Evolutionary conservation across 2,329 filamentous ascomycete species (phyloP).

Genomic region (Epichloe amarillans): DNA sequence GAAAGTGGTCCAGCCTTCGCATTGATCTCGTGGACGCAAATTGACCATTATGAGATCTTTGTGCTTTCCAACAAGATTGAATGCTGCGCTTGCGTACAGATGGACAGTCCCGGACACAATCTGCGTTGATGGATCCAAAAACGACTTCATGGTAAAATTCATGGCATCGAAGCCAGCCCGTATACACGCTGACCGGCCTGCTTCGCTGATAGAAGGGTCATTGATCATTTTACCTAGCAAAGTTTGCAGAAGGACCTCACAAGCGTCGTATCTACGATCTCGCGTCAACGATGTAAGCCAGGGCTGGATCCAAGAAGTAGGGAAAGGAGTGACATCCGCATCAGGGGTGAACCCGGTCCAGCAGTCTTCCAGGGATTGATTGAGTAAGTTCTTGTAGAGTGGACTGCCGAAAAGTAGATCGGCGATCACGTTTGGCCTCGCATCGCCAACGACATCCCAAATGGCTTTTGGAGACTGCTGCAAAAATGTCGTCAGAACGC

Average conservation of each 20-base stretch:
- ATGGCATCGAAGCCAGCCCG: slow-evolving; percentile 51
- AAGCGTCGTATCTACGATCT: slow-evolving; percentile 65
- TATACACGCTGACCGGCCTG: slow-evolving; percentile 48
- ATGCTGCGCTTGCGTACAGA: slow-evolving; percentile 49
- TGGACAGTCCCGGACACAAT: slow-evolving; percentile 39
- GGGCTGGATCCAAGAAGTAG: slow-evolving; percentile 65
- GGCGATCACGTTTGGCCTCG: slow-evolving; percentile 67
- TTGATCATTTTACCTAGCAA: slow-evolving; percentile 54
- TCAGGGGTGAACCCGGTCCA: slow-evolving; percentile 28
- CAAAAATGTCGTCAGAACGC: slow-evolving; percentile 56
- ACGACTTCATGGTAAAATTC: slow-evolving; percentile 42
- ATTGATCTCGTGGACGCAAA: slow-evolving; percentile 13
- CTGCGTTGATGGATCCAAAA: slow-evolving; percentile 31
- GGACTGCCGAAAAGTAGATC: slow-evolving; percentile 71
- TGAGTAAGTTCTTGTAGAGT: slow-evolving; percentile 46
- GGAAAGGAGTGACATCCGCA: slow-evolving; percentile 41
- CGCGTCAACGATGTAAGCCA: slow-evolving; percentile 68
- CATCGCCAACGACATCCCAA: slow-evolving; percentile 76
- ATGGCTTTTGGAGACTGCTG: slow-evolving; percentile 67
- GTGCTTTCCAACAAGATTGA: slow-evolving; percentile 52
- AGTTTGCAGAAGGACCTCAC: slow-evolving; percentile 63
- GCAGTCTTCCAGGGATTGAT: slow-evolving; percentile 40
- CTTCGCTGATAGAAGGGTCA: slow-evolving; percentile 37
- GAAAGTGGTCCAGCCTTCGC: slow-evolving; percentile 26
- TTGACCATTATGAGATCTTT: slow-evolving; percentile 41